Evolutionary conservation across 257 asterid genomes (phyloP).

Genomic region (Scutellaria baicalensis): DNA sequence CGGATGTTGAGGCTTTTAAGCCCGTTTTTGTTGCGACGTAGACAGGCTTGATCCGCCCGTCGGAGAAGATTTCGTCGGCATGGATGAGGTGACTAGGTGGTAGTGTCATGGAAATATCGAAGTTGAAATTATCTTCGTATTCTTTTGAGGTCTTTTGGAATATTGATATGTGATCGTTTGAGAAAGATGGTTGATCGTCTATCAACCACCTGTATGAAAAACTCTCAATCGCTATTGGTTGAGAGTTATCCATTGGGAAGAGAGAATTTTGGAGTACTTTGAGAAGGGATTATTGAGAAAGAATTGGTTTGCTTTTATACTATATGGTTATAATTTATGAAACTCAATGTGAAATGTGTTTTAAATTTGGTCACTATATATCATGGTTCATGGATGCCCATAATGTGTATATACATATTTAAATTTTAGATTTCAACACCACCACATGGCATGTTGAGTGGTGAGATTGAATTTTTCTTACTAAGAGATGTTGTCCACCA

Average conservation of each 20-base stretch:
- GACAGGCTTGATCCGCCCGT: conserved; percentile 41
- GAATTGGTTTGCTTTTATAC: background rate
- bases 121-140: conserved; percentile 26
- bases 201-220: conserved; percentile 54
- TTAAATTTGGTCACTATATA: background rate
- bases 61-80: conserved; percentile 48
- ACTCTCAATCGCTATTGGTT: conserved; percentile 45
- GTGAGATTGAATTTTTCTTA: background rate
- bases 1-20: conserved; percentile 1
- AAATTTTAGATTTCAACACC: conserved; percentile 7
- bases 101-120: conserved; percentile 19
- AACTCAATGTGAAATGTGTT: background rate
- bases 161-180: background rate
- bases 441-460: conserved; percentile 24
- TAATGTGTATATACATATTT: background rate
- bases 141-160: background rate
- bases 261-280: background rate
- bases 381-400: conserved; percentile 18
- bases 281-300: background rate
- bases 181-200: conserved; percentile 7
- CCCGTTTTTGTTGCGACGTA: conserved; percentile 20
- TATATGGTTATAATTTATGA: background rate
- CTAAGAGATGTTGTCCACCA: background rate
- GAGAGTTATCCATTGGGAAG: conserved; percentile 37
- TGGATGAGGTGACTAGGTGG: conserved; percentile 20